phyloP scores from a whole-genome alignment of 257 asterid species.

The Nicotiana attenuata region DNA sequence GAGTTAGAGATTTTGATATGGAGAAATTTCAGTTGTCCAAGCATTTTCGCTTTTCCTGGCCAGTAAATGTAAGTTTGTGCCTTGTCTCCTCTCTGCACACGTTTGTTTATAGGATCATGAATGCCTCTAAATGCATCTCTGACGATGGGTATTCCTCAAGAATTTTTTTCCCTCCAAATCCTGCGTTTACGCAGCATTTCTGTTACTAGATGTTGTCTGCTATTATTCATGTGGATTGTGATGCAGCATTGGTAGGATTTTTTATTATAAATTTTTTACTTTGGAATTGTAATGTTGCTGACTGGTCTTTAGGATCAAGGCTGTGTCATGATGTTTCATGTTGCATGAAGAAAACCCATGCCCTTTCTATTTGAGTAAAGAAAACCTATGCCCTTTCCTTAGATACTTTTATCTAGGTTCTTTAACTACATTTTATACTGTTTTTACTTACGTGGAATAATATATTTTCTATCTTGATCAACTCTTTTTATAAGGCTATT shows the following conservation, averaged over 20 bases:
- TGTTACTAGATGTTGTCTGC: not conserved
- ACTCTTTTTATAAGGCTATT: not conserved
- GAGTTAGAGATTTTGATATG: constrained; percentile 81
- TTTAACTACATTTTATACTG: not conserved
- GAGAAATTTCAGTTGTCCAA: constrained; percentile 65
- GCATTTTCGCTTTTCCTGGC: constrained; percentile 68
- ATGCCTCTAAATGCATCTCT: not conserved
- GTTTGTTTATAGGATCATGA: not conserved
- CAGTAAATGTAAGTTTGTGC: constrained; percentile 66
- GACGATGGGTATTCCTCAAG: not conserved
- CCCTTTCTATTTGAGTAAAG: not conserved
- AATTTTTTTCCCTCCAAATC: not conserved
- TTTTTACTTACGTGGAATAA: not conserved
- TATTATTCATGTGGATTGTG: not conserved
- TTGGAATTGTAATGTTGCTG: not conserved
- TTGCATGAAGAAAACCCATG: not conserved
- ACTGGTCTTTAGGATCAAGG: not conserved
- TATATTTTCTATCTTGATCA: not conserved
- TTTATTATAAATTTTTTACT: not conserved
- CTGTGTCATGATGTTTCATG: not conserved
- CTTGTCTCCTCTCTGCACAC: not conserved
- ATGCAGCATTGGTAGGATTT: not conserved
- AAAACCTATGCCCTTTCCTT: not conserved
- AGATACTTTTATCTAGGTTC: not conserved
- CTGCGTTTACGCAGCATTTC: not conserved